Conservation (phyloP, 495 filamentous ascomycete species). For the Talaromyces nanjingensis region DNA sequence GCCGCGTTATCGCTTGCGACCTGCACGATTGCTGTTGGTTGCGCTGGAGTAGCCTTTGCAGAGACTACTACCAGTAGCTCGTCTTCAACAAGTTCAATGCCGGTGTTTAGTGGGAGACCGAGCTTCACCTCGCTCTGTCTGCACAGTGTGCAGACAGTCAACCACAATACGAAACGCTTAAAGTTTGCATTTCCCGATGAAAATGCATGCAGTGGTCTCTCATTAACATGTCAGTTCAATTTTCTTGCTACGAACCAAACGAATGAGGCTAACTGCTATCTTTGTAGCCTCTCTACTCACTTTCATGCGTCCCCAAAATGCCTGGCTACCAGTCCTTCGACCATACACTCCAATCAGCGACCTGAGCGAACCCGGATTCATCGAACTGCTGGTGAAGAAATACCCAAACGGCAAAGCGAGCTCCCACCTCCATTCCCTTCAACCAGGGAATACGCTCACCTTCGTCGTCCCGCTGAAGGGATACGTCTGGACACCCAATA, state of each 20-base stretch:
- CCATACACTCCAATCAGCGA: conserved; percentile 56
- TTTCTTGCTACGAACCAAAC: not conserved
- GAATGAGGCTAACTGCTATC: not conserved
- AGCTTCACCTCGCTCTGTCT: too few relatives aligned
- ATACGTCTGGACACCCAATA: conserved; percentile 49
- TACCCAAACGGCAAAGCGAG: conserved; percentile 57
- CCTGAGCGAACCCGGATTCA: conserved; percentile 45
- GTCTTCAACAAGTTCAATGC: not conserved
- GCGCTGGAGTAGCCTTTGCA: not conserved
- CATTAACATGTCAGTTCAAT: conserved; percentile 41
- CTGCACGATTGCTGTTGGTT: not conserved
- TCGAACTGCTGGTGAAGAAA: conserved; percentile 56
- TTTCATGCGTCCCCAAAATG: conserved; percentile 37
- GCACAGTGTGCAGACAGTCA: conserved; percentile 46
- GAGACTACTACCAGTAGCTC: not conserved
- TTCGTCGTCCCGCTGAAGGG: conserved; percentile 45
- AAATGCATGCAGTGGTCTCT: conserved; percentile 40
- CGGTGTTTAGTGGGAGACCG: conserved; percentile 9
- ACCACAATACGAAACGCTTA: conserved; percentile 59
- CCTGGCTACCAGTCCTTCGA: conserved; percentile 38
- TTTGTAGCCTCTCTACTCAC: conserved; percentile 46
- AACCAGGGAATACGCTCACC: conserved; percentile 51
- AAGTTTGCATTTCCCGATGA: conserved; percentile 52
- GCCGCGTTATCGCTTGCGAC: not conserved
- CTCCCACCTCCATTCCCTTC: conserved; percentile 52